A percentile compares a stretch with the other conserved stretches of the same genome.
Conservation (phyloP, 164 flowering plant species). For the Magnolia officinalis region DNA sequence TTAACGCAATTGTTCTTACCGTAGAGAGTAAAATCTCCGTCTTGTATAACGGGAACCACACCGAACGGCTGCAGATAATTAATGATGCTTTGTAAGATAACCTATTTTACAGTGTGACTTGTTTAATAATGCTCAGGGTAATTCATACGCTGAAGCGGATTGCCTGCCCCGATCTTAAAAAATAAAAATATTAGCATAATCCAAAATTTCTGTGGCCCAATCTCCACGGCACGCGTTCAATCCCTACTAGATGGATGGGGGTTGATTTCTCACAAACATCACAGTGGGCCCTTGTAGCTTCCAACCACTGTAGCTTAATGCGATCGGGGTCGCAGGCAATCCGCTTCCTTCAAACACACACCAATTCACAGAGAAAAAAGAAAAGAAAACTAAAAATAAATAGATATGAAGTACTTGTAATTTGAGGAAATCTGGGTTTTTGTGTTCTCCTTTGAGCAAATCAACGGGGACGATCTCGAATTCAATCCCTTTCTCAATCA, state of each 20-base stretch:
- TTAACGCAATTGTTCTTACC: slow-evolving; percentile 12
- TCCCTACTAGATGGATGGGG: too few species aligned
- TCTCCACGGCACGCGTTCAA: too few species aligned
- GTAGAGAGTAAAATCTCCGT: slow-evolving; percentile 19
- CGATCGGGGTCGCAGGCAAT: too few species aligned
- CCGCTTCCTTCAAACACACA: too few species aligned
- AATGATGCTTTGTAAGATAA: background rate
- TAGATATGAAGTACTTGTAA: slow-evolving; percentile 29
- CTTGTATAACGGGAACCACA: slow-evolving; percentile 24
- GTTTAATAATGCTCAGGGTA: too few species aligned
- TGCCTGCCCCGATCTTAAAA: too few species aligned
- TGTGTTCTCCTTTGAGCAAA: slow-evolving; percentile 44
- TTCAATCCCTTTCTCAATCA: slow-evolving; percentile 45
- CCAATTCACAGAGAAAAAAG: background rate
- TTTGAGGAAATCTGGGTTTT: slow-evolving; percentile 44
- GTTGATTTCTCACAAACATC: too few species aligned
- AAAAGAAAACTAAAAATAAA: background rate
- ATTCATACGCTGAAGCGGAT: background rate
- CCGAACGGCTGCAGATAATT: slow-evolving; percentile 21
- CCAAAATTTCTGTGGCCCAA: too few species aligned
- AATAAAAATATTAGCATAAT: too few species aligned
- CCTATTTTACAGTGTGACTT: background rate
- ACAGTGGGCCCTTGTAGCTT: too few species aligned
- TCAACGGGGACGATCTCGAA: slow-evolving; percentile 46
- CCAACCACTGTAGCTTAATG: too few species aligned